Percentiles rank a stretch among this genome's conserved stretches.
Evolutionary conservation across 1,139 yeast species (phyloP).

Genomic region (Suhomyces bokatorum): DNA sequence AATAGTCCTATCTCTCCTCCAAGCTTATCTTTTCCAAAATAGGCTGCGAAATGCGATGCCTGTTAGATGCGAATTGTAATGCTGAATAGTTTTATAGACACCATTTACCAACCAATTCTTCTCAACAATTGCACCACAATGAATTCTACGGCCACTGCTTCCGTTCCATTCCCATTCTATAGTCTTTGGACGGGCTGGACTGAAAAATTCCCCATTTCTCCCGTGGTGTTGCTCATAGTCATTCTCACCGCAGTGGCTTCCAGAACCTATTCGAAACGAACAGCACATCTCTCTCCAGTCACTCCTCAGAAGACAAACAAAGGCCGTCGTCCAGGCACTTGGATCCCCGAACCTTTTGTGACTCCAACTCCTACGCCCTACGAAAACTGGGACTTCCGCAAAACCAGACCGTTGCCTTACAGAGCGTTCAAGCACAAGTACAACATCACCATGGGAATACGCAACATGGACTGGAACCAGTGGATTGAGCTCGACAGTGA

Average conservation of each 20-base stretch:
- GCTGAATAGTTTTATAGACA: too few relatives aligned
- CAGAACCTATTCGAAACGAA: background rate
- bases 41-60: constrained; percentile 14
- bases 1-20: background rate
- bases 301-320: constrained; percentile 20
- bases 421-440: constrained; percentile 64
- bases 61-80: too few relatives aligned
- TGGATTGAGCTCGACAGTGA: constrained; percentile 71
- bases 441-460: constrained; percentile 61
- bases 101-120: too few relatives aligned
- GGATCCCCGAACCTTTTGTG: constrained; percentile 54
- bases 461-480: constrained; percentile 55
- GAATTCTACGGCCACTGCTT: background rate
- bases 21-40: constrained; percentile 17
- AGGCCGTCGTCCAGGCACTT: constrained; percentile 42
- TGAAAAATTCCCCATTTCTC: constrained; percentile 4
- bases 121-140: background rate
- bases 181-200: background rate
- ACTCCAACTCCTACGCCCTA: constrained; percentile 52
- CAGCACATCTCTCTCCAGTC: background rate
- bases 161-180: background rate
- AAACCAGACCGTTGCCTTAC: constrained; percentile 58
- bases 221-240: constrained; percentile 8
- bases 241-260: background rate
- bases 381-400: constrained; percentile 50